Base-by-base conservation (phyloP, 2,329 filamentous ascomycete species). In the Blastomyces percursus region DNA sequence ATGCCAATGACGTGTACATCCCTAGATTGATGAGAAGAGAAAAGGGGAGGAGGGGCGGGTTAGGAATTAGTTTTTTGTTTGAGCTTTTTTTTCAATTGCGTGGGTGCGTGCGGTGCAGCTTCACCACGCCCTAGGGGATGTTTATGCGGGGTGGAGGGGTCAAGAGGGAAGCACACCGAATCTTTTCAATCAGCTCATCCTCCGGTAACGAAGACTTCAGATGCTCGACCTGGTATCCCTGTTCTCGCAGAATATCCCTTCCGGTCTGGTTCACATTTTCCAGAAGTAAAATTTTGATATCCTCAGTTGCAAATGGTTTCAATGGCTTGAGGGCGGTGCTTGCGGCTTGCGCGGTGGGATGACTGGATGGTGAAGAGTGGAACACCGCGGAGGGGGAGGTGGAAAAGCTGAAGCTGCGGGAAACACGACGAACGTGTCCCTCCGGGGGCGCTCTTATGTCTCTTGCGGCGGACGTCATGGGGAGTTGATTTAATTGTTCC, bases 1-100 rank as follows among this genome's bases (percentile, higher is more conserved):
- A 99, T 97, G 67, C 94, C 94, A 73, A 99, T 94, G 71, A 97
- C 94, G 73, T 99, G 94, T 35, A 96, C 90, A 74, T 96, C 89
- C 65, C 91, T 96, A 50, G 48, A 50, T 50, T 24, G 21, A 48
- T 63, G 63, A 48, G 44, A 14, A 48, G 52, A 63, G 4, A 30
- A 30, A n/a, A n/a, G n/a, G n/a, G n/a, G n/a, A n/a, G n/a, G n/a
- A n/a, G n/a, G n/a, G n/a, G 30, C 14, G 3, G 46, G 16, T 24
- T 44, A 14, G 8, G 40, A 40, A 32, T 59, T 21, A 59, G 56
- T 42, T 24, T 30, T 30, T 46, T 30, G 30, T 24, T n/a, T 46
- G 42, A 14, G 21, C 11, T 58, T 44, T 58, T 44, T 4, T 35
- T 7, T n/a, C n/a, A n/a, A 38, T 56, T 21, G 19, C 40, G 19